Percentiles rank a stretch among this genome's conserved stretches.
These are phyloP conservation scores for Neofusicoccum ribis DNA, from an alignment of 2,329 filamentous ascomycete genomes.

Conservation along the genomic window DNA sequence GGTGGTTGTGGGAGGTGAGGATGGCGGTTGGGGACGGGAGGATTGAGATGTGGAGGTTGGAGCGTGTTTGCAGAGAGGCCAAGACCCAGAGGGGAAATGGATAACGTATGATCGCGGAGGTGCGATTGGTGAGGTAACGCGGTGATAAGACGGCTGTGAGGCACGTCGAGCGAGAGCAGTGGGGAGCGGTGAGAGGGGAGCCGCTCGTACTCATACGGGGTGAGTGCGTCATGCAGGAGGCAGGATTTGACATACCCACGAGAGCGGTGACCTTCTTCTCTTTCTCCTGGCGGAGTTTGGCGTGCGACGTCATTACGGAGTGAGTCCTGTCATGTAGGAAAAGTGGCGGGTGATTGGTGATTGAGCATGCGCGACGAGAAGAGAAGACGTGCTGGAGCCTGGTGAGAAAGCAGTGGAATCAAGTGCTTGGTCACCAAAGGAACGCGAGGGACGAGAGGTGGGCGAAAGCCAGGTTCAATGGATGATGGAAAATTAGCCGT, in stretches of 20 bases:
- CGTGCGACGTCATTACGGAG: not conserved
- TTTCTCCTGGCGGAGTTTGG: conserved; percentile 29
- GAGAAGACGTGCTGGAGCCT: too few species aligned
- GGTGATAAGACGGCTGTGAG: too few species aligned
- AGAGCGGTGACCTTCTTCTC: conserved; percentile 36
- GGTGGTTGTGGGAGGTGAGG: not conserved
- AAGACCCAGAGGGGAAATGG: too few species aligned
- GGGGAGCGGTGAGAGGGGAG: not conserved
- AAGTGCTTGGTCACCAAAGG: too few species aligned
- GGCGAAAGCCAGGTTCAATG: too few species aligned
- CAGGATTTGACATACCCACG: not conserved
- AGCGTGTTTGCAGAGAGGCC: too few species aligned
- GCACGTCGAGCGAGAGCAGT: too few species aligned
- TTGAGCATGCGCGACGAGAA: too few species aligned
- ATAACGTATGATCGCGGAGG: too few species aligned
- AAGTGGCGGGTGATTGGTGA: not conserved
- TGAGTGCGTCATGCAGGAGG: not conserved
- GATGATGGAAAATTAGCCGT: too few species aligned
- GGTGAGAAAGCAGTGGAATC: not conserved
- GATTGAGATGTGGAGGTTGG: too few species aligned
- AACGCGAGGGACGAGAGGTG: too few species aligned
- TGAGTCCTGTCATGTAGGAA: not conserved
- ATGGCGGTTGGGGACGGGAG: not conserved
- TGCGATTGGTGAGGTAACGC: not conserved
- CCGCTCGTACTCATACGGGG: not conserved